Evolutionary conservation across 352 stramenopile genomes (phyloP).

Genomic region (Phytophthora lateralis): DNA sequence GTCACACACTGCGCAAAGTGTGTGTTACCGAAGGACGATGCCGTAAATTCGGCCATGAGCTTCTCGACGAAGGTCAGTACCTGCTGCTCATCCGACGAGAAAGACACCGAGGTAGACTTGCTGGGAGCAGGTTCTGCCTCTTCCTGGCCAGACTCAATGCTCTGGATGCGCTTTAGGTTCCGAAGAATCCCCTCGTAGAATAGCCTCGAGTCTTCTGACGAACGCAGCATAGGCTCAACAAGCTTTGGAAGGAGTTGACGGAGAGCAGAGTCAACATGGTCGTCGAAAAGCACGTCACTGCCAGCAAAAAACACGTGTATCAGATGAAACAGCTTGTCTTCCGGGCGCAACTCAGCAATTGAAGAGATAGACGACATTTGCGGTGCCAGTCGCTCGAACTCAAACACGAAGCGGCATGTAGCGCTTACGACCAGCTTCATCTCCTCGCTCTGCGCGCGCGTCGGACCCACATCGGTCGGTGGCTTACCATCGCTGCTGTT

Average conservation of each 20-base stretch:
- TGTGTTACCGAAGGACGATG: constrained; percentile 67
- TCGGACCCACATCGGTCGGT: constrained; percentile 30
- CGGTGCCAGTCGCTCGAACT: constrained; percentile 45
- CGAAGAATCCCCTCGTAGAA: constrained; percentile 56
- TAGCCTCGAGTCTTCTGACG: constrained; percentile 21
- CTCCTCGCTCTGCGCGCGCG: constrained; percentile 60
- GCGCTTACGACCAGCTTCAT: constrained; percentile 79
- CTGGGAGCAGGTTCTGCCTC: not conserved
- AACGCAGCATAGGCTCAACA: constrained; percentile 38
- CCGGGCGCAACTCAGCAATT: constrained; percentile 38
- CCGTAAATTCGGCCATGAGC: constrained; percentile 69
- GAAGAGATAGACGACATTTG: constrained; percentile 27
- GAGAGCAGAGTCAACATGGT: constrained; percentile 61
- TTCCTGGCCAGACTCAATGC: constrained; percentile 38
- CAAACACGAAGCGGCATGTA: constrained; percentile 66
- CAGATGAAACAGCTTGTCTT: constrained; percentile 81
- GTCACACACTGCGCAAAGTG: constrained; percentile 72
- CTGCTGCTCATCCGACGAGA: constrained; percentile 56
- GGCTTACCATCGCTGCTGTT: constrained; percentile 26
- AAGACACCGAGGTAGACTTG: constrained; percentile 24
- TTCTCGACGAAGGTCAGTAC: constrained; percentile 73
- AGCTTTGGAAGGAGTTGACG: constrained; percentile 56
- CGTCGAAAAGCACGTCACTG: constrained; percentile 73
- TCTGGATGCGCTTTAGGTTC: constrained; percentile 59
- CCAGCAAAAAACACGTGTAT: constrained; percentile 77